Base-by-base conservation (phyloP, 2,329 filamentous ascomycete genomes). In the Biscogniauxia mediterranea region DNA sequence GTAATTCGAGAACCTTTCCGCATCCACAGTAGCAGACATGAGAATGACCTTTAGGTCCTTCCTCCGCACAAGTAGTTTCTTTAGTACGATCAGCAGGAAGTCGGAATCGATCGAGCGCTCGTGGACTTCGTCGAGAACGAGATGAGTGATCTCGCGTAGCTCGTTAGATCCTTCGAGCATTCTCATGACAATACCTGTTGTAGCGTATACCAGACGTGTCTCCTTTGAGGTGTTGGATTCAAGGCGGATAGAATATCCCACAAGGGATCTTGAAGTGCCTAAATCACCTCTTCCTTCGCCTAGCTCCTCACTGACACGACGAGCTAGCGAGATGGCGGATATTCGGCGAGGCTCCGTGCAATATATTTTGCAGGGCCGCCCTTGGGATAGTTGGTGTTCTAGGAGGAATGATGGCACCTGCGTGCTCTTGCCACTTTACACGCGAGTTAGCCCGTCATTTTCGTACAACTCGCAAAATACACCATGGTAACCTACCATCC, bases 21-120 rank as follows among this genome's bases (percentile, higher is more conserved):
- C 92, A 74, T 99, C 92, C 7, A 99, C 92, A 0, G 95, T 99
- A 11, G 95, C 95, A 67, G 94, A 98, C 95, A 99, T 99, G 54
- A 99, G 83, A 46, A 99, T 84, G 20, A 99, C 90, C 76, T 96
- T 98, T 56, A 99, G 81, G 65, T 96, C 91, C 63, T 89, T 89
- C 58, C 94, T 85, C 66, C 85, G 85, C 28, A 84, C 75, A 78
- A 97, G 84, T 3, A 99, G 80, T 64, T 93, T 90, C 71, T 92
- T 92, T 56, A 99, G 83, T 1, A 98, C 91, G 68, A 99, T 95
- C 17, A 99, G 83, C 38, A 99, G 81, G 74, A 99, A 97, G 74
- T 99, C 95, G 60, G 93, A 97, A 73, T 99, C 95, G 68, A 99
- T 98, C 13, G 92, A 91, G 64, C 94, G 88, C 75, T 99, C 95